Evolutionary conservation across 2,329 filamentous ascomycete genomes (phyloP).

Genomic region (Fusarium solani-melongenae): DNA sequence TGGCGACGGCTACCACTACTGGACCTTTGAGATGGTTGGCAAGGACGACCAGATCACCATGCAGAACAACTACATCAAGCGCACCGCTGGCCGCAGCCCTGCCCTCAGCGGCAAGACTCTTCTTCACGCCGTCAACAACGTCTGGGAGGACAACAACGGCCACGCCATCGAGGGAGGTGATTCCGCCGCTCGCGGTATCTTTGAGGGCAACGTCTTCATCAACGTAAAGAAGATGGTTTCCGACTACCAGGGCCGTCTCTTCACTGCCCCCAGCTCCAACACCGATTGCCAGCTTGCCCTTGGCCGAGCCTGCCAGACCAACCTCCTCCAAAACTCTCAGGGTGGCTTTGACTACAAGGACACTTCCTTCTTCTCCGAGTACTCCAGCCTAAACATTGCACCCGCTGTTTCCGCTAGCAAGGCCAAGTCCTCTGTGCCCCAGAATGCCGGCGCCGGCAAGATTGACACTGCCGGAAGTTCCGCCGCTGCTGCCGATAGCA

Average conservation of each 20-base stretch:
- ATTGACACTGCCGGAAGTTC: background rate
- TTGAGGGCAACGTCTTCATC: slow-evolving; percentile 68
- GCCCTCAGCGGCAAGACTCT: slow-evolving; percentile 65
- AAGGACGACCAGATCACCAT: slow-evolving; percentile 61
- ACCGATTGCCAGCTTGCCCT: slow-evolving; percentile 55
- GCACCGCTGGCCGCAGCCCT: slow-evolving; percentile 65
- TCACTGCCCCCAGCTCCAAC: slow-evolving; percentile 43
- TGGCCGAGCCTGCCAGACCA: slow-evolving; percentile 60
- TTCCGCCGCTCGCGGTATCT: slow-evolving; percentile 52
- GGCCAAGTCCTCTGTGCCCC: slow-evolving; percentile 1
- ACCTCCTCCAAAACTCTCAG: slow-evolving; percentile 42
- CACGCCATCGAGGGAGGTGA: slow-evolving; percentile 64
- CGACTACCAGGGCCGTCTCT: slow-evolving; percentile 44
- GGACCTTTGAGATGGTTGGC: slow-evolving; percentile 66
- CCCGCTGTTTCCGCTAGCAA: slow-evolving; percentile 4
- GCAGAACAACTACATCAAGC: slow-evolving; percentile 69
- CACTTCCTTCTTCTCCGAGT: slow-evolving; percentile 17
- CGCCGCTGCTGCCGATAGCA: background rate
- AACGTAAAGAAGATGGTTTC: slow-evolving; percentile 57
- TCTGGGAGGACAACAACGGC: slow-evolving; percentile 63
- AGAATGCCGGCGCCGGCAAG: background rate
- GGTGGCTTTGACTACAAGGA: slow-evolving; percentile 6
- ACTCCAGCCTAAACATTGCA: slow-evolving; percentile 1
- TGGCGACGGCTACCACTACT: slow-evolving; percentile 69
- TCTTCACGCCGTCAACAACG: slow-evolving; percentile 70